Percentiles rank a stretch among this genome's conserved stretches.
Evolutionary conservation across 345 rosid species (phyloP).

Genomic region (Citrus trifoliata): DNA sequence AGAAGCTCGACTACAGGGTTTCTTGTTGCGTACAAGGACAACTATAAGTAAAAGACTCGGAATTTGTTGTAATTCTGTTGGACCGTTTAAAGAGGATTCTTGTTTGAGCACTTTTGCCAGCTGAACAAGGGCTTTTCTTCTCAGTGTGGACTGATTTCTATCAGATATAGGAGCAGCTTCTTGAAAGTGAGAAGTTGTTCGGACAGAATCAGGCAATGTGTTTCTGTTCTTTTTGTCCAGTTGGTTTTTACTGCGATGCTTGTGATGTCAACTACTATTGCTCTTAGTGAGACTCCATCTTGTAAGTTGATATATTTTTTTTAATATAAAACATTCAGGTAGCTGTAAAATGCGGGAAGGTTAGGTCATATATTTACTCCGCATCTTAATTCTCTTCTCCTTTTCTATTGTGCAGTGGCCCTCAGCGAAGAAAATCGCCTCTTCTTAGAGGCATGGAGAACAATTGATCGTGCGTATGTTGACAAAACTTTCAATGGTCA

Average conservation of each 20-base stretch:
- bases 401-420: constrained; percentile 47
- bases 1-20: constrained; percentile 33
- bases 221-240: constrained; percentile 42
- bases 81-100: background rate
- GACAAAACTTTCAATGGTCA: constrained; percentile 95
- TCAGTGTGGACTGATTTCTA: constrained; percentile 21
- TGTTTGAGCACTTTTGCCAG: background rate
- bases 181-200: constrained; percentile 23
- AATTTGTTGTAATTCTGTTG: constrained; percentile 17
- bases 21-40: background rate
- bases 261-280: constrained; percentile 58
- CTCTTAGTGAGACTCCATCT: constrained; percentile 44
- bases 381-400: constrained; percentile 2
- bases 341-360: background rate
- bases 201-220: constrained; percentile 32
- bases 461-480: constrained; percentile 85
- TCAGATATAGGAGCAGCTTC: constrained; percentile 17
- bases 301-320: constrained; percentile 46
- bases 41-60: constrained; percentile 6
- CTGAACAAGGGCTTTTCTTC: constrained; percentile 11
- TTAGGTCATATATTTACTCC: constrained; percentile 1
- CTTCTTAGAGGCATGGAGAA: constrained; percentile 96
- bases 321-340: constrained; percentile 6
- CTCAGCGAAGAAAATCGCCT: constrained; percentile 81
- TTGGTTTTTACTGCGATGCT: constrained; percentile 46